Conservation (phyloP, 495 filamentous ascomycete genomes). For the Penicillium tannophilum region DNA sequence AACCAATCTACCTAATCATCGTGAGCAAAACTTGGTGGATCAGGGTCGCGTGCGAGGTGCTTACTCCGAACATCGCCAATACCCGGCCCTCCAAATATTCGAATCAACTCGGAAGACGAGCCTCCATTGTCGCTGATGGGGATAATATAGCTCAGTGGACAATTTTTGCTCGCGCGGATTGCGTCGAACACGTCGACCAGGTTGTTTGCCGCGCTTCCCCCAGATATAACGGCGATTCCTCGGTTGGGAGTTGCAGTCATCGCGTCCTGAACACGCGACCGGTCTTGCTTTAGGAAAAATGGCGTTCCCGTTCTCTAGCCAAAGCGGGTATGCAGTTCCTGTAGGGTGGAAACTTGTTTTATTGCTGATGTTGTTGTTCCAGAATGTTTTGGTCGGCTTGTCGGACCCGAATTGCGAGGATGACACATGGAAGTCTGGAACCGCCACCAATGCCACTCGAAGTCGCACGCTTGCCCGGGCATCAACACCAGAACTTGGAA, state of each 20-base stretch:
- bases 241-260: slow-evolving; percentile 32
- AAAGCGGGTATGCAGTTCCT: too few species aligned
- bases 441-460: slow-evolving; percentile 15
- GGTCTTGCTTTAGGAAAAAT: not conserved
- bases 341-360: not conserved
- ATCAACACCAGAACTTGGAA: too few species aligned
- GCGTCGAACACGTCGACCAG: slow-evolving; percentile 87
- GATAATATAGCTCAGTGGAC: slow-evolving; percentile 79
- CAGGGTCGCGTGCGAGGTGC: slow-evolving; percentile 25
- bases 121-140: slow-evolving; percentile 96
- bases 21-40: not conserved
- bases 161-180: slow-evolving; percentile 69
- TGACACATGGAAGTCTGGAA: slow-evolving; percentile 16
- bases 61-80: slow-evolving; percentile 90
- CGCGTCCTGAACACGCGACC: not conserved
- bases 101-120: slow-evolving; percentile 85
- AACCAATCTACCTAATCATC: slow-evolving; percentile 71
- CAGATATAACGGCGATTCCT: slow-evolving; percentile 82
- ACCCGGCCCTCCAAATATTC: slow-evolving; percentile 90
- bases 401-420: slow-evolving; percentile 9
- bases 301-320: too few species aligned
- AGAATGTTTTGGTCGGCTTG: slow-evolving; percentile 2
- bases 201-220: slow-evolving; percentile 90
- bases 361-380: not conserved
- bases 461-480: not conserved